Evolutionary conservation across 2,329 filamentous ascomycete species (phyloP).

Genomic region (Cercospora sp.): DNA sequence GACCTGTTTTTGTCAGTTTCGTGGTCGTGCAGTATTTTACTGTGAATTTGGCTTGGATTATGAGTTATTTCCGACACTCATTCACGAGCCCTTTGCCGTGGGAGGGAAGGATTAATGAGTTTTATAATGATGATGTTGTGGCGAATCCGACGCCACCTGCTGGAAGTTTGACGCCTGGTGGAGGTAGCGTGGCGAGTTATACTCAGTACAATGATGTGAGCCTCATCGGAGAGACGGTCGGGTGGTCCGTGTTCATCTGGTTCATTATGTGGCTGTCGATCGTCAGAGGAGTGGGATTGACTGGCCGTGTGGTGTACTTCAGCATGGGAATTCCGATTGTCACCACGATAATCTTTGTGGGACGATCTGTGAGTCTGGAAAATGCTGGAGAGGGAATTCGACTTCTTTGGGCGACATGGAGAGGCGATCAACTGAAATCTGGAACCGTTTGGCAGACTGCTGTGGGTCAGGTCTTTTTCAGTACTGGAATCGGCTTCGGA

Average conservation of each 20-base stretch:
- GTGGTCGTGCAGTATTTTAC: slow-evolving; percentile 60
- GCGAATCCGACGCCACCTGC: slow-evolving; percentile 48
- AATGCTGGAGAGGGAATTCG: slow-evolving; percentile 56
- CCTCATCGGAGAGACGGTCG: slow-evolving; percentile 58
- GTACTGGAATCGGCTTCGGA: slow-evolving; percentile 51
- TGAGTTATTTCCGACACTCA: slow-evolving; percentile 59
- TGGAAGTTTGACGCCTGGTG: slow-evolving; percentile 40
- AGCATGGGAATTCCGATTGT: slow-evolving; percentile 63
- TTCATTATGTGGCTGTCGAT: slow-evolving; percentile 62
- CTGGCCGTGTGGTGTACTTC: slow-evolving; percentile 61
- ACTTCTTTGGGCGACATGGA: slow-evolving; percentile 52
- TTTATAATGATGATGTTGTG: slow-evolving; percentile 55
- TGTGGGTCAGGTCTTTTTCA: slow-evolving; percentile 61
- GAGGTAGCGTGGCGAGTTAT: slow-evolving; percentile 46
- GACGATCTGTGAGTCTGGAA: slow-evolving; percentile 54
- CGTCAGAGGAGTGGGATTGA: slow-evolving; percentile 59
- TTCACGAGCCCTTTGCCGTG: slow-evolving; percentile 59
- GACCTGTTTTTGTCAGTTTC: slow-evolving; percentile 55
- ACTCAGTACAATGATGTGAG: slow-evolving; percentile 50
- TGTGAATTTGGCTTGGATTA: slow-evolving; percentile 60
- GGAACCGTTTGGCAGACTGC: slow-evolving; percentile 62
- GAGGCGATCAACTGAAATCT: slow-evolving; percentile 52
- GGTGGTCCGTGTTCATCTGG: slow-evolving; percentile 60
- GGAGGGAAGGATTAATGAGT: slow-evolving; percentile 53
- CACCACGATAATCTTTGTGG: slow-evolving; percentile 58